These are phyloP conservation scores for Hyphopichia burtonii DNA, from an alignment of 1,139 yeast genomes.

Conservation along the genomic window DNA sequence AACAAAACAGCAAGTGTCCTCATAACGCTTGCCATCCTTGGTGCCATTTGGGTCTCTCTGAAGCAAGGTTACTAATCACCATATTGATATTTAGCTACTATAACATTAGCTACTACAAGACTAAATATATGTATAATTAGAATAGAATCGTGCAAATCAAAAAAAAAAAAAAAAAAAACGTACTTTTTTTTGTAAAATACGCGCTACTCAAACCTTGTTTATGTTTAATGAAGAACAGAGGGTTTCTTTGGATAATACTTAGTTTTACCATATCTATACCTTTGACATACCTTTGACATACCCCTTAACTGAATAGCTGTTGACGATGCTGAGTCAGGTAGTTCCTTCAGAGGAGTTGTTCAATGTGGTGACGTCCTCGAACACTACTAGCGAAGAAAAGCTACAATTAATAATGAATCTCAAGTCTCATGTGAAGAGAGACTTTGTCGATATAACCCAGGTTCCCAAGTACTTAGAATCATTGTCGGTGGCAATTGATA, in stretches of 20 bases:
- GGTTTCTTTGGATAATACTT: background rate
- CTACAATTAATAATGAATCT: conserved; percentile 46
- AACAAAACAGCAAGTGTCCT: background rate
- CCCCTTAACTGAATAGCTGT: background rate
- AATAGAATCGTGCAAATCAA: too few relatives aligned
- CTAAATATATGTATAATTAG: too few relatives aligned
- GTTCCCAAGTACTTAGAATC: conserved; percentile 61
- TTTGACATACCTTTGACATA: background rate
- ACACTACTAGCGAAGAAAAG: conserved; percentile 23
- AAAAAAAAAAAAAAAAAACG: too few relatives aligned
- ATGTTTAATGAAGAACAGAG: background rate
- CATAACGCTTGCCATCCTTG: background rate
- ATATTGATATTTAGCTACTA: background rate
- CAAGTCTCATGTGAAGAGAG: conserved; percentile 70
- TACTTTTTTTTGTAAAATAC: background rate
- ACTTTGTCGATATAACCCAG: conserved; percentile 52
- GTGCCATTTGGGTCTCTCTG: conserved; percentile 1
- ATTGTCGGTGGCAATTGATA: conserved; percentile 45
- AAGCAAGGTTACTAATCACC: background rate
- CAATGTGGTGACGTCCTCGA: conserved; percentile 20
- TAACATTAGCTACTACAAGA: too few relatives aligned
- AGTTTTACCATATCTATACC: too few relatives aligned
- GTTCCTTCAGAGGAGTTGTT: conserved; percentile 25
- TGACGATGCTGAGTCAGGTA: background rate
- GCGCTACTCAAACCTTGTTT: background rate